Conservation (phyloP, 176 grass and related monocot species). For the Typha latifolia region DNA sequence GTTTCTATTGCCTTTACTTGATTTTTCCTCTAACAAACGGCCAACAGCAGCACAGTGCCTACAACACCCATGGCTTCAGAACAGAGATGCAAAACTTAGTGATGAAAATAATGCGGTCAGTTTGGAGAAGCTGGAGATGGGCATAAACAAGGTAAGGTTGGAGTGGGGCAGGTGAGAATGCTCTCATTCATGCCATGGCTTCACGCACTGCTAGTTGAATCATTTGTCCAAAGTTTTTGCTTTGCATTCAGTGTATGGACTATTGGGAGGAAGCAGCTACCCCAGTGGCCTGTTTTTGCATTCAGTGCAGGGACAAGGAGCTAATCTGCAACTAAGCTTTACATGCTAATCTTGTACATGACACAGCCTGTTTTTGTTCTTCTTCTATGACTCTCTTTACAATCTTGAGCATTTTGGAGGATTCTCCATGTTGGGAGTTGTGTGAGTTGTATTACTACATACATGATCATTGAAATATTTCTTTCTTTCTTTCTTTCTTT, state of each 20-base stretch:
- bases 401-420: neutral
- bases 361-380: constrained; percentile 3
- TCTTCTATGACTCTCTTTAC: neutral
- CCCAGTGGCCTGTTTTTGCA: no score
- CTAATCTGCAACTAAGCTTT: constrained; percentile 1
- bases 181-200: neutral
- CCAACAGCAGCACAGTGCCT: constrained; percentile 69
- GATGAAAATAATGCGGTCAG: constrained; percentile 15
- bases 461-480: no score
- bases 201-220: neutral
- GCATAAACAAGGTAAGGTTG: constrained; percentile 10
- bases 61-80: constrained; percentile 66
- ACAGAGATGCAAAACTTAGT: constrained; percentile 17
- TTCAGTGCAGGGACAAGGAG: no score
- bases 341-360: constrained; percentile 9
- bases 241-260: neutral
- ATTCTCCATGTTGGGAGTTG: no score
- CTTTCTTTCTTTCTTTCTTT: no score
- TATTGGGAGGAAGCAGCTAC: constrained; percentile 9
- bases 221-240: neutral
- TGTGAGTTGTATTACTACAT: no score
- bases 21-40: constrained; percentile 76
- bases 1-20: constrained; percentile 66
- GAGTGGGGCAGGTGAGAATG: neutral
- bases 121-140: constrained; percentile 12